Conservation (phyloP, 306 rosid genomes). For the Adenanthera pavonina region DNA sequence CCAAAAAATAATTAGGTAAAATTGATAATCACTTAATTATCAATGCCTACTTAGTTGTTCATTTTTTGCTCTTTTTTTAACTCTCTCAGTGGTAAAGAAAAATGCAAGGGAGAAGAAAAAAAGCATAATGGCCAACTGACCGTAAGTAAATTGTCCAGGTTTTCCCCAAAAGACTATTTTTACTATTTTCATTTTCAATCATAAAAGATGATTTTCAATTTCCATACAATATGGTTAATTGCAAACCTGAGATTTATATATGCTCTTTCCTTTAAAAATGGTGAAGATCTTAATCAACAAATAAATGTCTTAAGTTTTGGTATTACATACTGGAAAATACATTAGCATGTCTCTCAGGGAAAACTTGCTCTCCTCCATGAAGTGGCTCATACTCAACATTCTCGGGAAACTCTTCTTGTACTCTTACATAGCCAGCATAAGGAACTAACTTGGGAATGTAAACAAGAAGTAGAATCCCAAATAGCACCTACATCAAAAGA, state of each 20-base stretch:
- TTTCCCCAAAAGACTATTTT: neutral
- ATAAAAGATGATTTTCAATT: neutral
- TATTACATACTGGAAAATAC: slow-evolving; percentile 70
- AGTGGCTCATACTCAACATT: slow-evolving; percentile 70
- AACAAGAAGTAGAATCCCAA: slow-evolving; percentile 67
- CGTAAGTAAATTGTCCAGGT: neutral
- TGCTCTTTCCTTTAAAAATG: neutral
- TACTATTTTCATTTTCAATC: neutral
- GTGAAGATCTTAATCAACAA: neutral
- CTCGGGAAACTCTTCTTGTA: slow-evolving; percentile 56
- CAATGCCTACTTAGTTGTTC: neutral
- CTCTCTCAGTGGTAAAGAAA: slow-evolving; percentile 25
- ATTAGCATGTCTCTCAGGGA: slow-evolving; percentile 68
- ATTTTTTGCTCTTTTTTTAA: neutral
- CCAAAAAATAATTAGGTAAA: neutral
- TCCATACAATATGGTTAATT: neutral
- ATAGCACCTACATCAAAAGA: slow-evolving; percentile 62
- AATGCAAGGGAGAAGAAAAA: neutral
- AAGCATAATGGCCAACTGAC: neutral
- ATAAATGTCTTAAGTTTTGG: slow-evolving; percentile 8
- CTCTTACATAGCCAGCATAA: slow-evolving; percentile 55
- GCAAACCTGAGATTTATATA: neutral
- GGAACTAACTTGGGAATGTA: slow-evolving; percentile 80
- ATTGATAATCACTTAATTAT: neutral
- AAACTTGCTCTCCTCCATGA: slow-evolving; percentile 70